Evolutionary conservation across 2,329 filamentous ascomycete species (phyloP).

Genomic region (Diplodia mutila): DNA sequence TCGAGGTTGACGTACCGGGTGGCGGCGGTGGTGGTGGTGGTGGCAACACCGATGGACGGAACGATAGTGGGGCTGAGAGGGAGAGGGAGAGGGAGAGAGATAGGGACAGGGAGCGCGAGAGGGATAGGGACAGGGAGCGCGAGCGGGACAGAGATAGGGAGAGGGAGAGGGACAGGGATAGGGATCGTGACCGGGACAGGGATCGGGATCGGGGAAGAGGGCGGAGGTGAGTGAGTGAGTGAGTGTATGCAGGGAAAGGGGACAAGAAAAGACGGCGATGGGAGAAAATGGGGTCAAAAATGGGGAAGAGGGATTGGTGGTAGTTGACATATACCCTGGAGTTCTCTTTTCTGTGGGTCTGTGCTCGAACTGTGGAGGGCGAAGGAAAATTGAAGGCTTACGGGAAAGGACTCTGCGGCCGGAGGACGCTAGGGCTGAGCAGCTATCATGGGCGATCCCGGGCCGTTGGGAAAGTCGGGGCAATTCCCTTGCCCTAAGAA

Average conservation of each 20-base stretch:
- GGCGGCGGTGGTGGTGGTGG: slow-evolving; percentile 34
- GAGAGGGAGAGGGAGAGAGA: slow-evolving; percentile 25
- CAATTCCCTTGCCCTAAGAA: neutral
- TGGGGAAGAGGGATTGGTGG: neutral
- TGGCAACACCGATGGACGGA: slow-evolving; percentile 14
- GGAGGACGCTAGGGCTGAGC: neutral
- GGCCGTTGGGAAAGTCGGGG: neutral
- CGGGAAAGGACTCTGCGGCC: neutral
- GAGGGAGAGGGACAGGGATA: neutral
- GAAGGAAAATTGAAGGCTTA: neutral
- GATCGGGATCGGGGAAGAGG: too few species aligned
- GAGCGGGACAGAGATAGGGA: neutral
- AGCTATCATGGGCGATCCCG: neutral
- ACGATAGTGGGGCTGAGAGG: neutral
- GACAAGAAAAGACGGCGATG: neutral
- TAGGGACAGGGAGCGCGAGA: slow-evolving; percentile 31
- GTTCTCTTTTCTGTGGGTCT: neutral
- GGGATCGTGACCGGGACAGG: neutral
- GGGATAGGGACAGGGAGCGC: slow-evolving; percentile 16
- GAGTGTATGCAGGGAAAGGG: neutral
- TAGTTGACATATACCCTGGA: neutral
- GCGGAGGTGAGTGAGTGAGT: too few species aligned
- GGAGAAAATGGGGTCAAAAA: neutral
- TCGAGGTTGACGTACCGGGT: slow-evolving; percentile 67
- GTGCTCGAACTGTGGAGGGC: neutral